A percentile compares a stretch with the other conserved stretches of the same genome.
Conservation (phyloP, 495 filamentous ascomycete genomes). For the Podospora fimiseda region DNA sequence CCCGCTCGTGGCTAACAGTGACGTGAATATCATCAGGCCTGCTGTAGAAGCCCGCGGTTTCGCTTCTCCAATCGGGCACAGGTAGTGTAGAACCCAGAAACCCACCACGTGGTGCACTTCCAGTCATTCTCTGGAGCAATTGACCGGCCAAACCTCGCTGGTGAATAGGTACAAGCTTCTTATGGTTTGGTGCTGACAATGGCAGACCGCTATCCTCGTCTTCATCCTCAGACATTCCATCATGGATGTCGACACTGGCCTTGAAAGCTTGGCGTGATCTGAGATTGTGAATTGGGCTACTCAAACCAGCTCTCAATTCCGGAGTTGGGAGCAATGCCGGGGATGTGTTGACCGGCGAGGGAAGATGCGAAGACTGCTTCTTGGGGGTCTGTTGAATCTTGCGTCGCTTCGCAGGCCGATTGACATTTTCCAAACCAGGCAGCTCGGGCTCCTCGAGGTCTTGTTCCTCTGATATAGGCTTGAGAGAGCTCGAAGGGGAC, state of each 20-base stretch:
- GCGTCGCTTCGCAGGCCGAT: constrained; percentile 32
- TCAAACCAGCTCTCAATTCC: constrained; percentile 20
- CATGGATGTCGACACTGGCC: constrained; percentile 20
- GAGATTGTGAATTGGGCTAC: constrained; percentile 34
- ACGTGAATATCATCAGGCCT: constrained; percentile 56
- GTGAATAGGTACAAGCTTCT: constrained; percentile 25
- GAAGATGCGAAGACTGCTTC: constrained; percentile 15
- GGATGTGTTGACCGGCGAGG: constrained; percentile 23
- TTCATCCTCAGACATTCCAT: constrained; percentile 28
- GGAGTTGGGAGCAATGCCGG: constrained; percentile 20
- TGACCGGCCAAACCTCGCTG: constrained; percentile 37
- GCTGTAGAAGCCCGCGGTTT: constrained; percentile 68
- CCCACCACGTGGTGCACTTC: constrained; percentile 10
- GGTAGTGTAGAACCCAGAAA: background rate
- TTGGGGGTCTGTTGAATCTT: constrained; percentile 31
- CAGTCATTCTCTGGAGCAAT: constrained; percentile 36
- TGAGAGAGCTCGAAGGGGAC: constrained; percentile 41
- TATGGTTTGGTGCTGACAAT: background rate
- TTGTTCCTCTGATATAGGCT: constrained; percentile 31
- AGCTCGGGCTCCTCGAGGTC: constrained; percentile 22
- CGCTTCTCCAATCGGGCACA: constrained; percentile 59
- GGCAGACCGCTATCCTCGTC: constrained; percentile 17
- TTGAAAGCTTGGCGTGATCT: constrained; percentile 22
- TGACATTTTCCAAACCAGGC: constrained; percentile 13
- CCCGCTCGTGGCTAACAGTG: constrained; percentile 49